Percentiles rank a stretch among this genome's conserved stretches.
Evolutionary conservation across 345 rosid species (phyloP).

Genomic region (Physaria fendleri): DNA sequence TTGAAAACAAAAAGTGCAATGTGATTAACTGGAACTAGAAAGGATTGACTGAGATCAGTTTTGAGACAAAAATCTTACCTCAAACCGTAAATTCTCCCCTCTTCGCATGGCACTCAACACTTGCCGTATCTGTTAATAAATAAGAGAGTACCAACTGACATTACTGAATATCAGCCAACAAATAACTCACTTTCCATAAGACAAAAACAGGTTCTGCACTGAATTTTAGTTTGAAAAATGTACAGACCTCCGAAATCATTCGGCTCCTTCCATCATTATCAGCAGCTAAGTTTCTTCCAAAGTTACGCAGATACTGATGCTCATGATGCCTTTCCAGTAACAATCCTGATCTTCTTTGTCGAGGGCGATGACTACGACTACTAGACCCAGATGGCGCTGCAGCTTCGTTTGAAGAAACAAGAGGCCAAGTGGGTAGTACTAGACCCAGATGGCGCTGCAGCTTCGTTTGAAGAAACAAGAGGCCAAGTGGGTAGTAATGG

Average conservation of each 20-base stretch:
- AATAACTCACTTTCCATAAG: background rate
- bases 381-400: slow-evolving; percentile 40
- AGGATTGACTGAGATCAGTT: background rate
- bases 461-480: slow-evolving; percentile 46
- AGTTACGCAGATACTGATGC: slow-evolving; percentile 50
- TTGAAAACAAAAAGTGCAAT: background rate
- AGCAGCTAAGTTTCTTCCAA: slow-evolving; percentile 59
- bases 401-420: slow-evolving; percentile 42
- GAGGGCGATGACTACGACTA: slow-evolving; percentile 43
- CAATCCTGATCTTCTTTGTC: slow-evolving; percentile 42
- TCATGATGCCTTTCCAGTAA: slow-evolving; percentile 51
- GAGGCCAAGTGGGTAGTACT: slow-evolving; percentile 47
- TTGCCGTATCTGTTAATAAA: slow-evolving; percentile 61
- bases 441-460: slow-evolving; percentile 41
- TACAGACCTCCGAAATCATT: slow-evolving; percentile 63
- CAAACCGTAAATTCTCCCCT: slow-evolving; percentile 71
- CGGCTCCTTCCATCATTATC: slow-evolving; percentile 70
- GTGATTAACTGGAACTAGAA: background rate
- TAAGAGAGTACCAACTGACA: slow-evolving; percentile 24
- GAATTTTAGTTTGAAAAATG: background rate
- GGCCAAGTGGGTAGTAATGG: slow-evolving; percentile 48
- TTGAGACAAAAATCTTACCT: slow-evolving; percentile 44
- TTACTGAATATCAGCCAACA: background rate
- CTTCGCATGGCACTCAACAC: slow-evolving; percentile 84
- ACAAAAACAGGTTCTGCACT: background rate